Conservation (phyloP, 2,329 filamentous ascomycete species). For the Penicillium rolfsii region DNA sequence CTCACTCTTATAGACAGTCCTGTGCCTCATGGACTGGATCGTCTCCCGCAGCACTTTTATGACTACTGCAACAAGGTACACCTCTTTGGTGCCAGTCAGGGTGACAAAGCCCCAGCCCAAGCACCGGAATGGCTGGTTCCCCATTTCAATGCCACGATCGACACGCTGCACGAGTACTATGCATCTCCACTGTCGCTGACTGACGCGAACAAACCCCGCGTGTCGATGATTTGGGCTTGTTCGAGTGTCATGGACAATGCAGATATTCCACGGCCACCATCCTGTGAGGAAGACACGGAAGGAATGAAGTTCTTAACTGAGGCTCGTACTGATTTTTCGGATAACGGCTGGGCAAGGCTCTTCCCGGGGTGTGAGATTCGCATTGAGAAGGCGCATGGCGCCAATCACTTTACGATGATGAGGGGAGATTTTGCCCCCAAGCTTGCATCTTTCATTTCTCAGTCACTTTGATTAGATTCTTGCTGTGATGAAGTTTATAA, state of each 20-base stretch:
- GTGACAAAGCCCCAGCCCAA: neutral
- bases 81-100: neutral
- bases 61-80: conserved; percentile 23
- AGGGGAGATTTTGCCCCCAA: neutral
- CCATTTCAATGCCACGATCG: conserved; percentile 24
- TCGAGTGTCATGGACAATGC: neutral
- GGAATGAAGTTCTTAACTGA: conserved; percentile 1
- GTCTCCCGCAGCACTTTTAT: conserved; percentile 19
- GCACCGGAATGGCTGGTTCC: conserved; percentile 21
- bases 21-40: neutral
- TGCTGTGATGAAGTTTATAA: neutral
- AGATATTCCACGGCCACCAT: neutral
- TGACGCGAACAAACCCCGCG: neutral
- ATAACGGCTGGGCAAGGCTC: neutral
- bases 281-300: neutral
- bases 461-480: neutral
- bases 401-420: conserved; percentile 1
- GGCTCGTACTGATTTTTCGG: neutral
- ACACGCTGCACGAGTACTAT: conserved; percentile 20
- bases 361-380: neutral
- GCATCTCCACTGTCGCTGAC: neutral
- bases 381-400: neutral
- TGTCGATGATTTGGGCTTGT: neutral
- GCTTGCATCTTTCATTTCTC: neutral
- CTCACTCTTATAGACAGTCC: conserved; percentile 64